These are phyloP conservation scores for Solanum neorickii DNA, from an alignment of 257 asterid genomes.

Conservation along the genomic window DNA sequence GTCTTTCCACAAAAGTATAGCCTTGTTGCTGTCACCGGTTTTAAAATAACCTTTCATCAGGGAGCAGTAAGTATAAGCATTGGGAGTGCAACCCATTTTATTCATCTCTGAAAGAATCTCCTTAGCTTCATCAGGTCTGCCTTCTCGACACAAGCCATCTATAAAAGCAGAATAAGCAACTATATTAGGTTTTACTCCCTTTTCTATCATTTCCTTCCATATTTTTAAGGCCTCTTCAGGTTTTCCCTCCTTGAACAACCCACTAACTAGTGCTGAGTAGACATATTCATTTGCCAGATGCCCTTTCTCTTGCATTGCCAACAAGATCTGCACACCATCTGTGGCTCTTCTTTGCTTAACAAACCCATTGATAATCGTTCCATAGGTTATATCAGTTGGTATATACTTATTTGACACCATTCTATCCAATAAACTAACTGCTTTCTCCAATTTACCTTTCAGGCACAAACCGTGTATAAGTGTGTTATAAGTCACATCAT, in stretches of 20 bases:
- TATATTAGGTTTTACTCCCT: conserved; percentile 59
- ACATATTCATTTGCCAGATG: conserved; percentile 39
- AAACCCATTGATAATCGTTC: conserved; percentile 73
- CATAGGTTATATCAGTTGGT: conserved; percentile 73
- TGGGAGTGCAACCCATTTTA: conserved; percentile 44
- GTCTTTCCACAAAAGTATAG: conserved; percentile 63
- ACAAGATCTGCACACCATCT: conserved; percentile 49
- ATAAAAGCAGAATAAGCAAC: conserved; percentile 75
- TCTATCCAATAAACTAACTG: conserved; percentile 48
- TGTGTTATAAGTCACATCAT: conserved; percentile 86
- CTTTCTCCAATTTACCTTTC: conserved; percentile 78
- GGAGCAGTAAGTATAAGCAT: conserved; percentile 65
- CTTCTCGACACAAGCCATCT: conserved; percentile 67
- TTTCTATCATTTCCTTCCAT: conserved; percentile 54
- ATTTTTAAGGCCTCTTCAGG: conserved; percentile 48
- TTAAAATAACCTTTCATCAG: conserved; percentile 79
- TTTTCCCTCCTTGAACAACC: conserved; percentile 66
- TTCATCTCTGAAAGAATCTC: conserved; percentile 47
- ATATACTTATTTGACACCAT: conserved; percentile 57
- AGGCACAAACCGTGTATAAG: conserved; percentile 83
- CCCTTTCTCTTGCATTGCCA: conserved; percentile 73
- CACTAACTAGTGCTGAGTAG: conserved; percentile 75
- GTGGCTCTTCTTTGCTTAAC: conserved; percentile 56
- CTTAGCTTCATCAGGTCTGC: conserved; percentile 60
- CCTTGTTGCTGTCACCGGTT: conserved; percentile 51